Evolutionary conservation across 169 alveolate species (phyloP).

Genomic region (Plasmodium relictum): DNA sequence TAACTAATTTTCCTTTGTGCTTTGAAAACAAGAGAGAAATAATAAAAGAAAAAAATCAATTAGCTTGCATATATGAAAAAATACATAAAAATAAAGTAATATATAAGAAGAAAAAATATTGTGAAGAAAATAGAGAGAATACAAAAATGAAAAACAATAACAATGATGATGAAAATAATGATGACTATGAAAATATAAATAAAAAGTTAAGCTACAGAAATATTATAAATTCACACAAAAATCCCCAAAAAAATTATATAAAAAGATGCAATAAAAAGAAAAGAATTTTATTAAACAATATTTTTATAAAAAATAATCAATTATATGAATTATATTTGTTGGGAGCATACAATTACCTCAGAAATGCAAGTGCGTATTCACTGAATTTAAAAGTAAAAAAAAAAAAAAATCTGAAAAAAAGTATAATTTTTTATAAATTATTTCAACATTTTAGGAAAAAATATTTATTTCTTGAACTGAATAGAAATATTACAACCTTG

Average conservation of each 20-base stretch:
- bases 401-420: not conserved
- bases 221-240: not conserved
- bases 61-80: no score
- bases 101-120: not conserved
- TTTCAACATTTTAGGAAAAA: not conserved
- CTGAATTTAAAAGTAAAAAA: not conserved
- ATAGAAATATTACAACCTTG: not conserved
- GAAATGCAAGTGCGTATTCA: not conserved
- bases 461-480: not conserved
- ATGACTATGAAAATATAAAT: not conserved
- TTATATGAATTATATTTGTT: slow-evolving; percentile 1
- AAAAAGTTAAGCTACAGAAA: not conserved
- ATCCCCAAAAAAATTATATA: not conserved
- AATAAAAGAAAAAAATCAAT: not conserved
- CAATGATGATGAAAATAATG: not conserved
- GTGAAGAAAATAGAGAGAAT: not conserved
- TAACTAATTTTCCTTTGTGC: slow-evolving; percentile 32
- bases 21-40: not conserved
- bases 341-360: no score
- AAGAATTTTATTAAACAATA: not conserved
- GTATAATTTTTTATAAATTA: not conserved
- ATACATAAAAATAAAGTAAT: no score
- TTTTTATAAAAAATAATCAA: not conserved
- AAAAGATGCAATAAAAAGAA: not conserved
- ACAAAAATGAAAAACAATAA: not conserved